Conservation (phyloP, 441 rosid species). For the Gossypium schwendimanii region DNA sequence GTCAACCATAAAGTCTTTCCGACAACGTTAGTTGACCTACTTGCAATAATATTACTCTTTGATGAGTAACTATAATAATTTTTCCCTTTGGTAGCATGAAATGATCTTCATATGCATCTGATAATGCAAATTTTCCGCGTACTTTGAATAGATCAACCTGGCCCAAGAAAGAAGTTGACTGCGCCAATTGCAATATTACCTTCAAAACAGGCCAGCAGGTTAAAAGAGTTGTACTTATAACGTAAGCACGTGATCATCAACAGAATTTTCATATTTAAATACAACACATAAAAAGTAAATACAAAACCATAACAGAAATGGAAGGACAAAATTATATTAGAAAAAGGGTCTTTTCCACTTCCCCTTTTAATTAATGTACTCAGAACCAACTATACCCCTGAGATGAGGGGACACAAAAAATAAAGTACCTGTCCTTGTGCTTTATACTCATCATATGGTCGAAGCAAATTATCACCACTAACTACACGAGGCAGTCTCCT, state of each 20-base stretch:
- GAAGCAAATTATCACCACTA: constrained; percentile 84
- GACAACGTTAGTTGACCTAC: constrained; percentile 38
- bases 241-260: not conserved
- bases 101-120: constrained; percentile 97
- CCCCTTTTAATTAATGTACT: not conserved
- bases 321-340: not conserved
- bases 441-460: constrained; percentile 78
- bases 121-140: constrained; percentile 90
- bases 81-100: constrained; percentile 78
- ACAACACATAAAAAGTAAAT: not conserved
- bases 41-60: constrained; percentile 81
- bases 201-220: constrained; percentile 26
- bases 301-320: not conserved
- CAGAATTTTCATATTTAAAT: not conserved
- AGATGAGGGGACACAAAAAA: not conserved
- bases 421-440: constrained; percentile 82
- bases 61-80: constrained; percentile 71
- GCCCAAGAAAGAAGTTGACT: constrained; percentile 87
- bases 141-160: constrained; percentile 96
- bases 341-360: not conserved
- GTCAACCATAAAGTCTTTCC: not conserved
- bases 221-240: constrained; percentile 10
- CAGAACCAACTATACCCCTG: not conserved
- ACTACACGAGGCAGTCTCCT: constrained; percentile 85
- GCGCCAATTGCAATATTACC: constrained; percentile 96